Base-by-base conservation (phyloP, 1,284 basidiomycete genomes). In the Rhodotorula sp. region DNA sequence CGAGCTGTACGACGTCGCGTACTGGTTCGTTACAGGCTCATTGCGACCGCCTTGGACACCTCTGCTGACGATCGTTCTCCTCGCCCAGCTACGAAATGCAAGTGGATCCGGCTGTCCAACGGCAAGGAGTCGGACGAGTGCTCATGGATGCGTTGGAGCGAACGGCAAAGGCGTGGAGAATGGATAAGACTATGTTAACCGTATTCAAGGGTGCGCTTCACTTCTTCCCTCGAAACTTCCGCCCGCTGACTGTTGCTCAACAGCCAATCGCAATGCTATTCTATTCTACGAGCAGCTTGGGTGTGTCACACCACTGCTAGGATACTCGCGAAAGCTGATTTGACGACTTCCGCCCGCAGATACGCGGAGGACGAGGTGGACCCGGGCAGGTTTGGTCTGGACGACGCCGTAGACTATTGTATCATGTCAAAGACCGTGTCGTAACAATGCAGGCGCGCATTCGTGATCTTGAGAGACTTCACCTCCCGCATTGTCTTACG, bases 121-220 rank as follows among this genome's bases (percentile, higher is more conserved):
- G 72, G 2, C 30, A 26, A 11, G 72, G 75, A 0, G 64, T 68
- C 1, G 76, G 75, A 0, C 58, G 53, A 15, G 31, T 68, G 7
- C 52, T 77, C n/a, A 73, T 75, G 70, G 63, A 67, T 1, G 47
- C 57, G n/a, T 54, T 77, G 22, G 66, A 67, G 16, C 40, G 57
- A 26, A 55, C 73, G 2, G 71, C 54, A 3, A 54, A 53, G n/a
- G 61, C 63, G n/a, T 73, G 44, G 44, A 55, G 53, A 37, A 68
- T 77, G 67, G 61, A 68, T 31, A 77, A 77, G 60, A 61, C 64
- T 6, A 76, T 77, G 72, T 59, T 77, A 57, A 77, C 75, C 18
- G 75, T 73, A 0, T 75, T 77, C 64, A 70, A 69, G 54, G 57
- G 76, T 76, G 44, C 18, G 68, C 40, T 11, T 6, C 9, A 22